Evolutionary conservation across 2,329 filamentous ascomycete species (phyloP), one percentile per base, ranked within the genome.

Genomic region (Colletotrichum chlorophyti): DNA sequence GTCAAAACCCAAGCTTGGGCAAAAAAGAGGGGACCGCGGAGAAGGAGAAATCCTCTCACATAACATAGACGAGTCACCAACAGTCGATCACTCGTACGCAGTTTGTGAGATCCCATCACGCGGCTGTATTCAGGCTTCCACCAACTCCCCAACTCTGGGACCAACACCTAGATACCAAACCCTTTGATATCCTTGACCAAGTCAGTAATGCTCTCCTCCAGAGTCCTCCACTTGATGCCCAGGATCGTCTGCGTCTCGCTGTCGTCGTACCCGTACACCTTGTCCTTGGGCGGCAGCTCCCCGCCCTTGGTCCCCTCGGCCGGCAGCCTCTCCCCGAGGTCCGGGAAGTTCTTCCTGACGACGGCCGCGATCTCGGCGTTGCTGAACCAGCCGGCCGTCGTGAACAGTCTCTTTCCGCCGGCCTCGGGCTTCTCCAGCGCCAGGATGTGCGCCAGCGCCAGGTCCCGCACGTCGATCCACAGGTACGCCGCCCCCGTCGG

Each of bases 121-220:
- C n/a, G n/a, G n/a, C n/a, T n/a, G n/a, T n/a, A n/a, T n/a, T n/a
- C n/a, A n/a, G n/a, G n/a, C n/a, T n/a, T n/a, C n/a, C n/a, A 12
- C 27, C 27, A 31, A 31, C 27, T 31, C 27, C 27, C 34, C 34
- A 17, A 37, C 11, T 37, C n/a, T n/a, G n/a, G n/a, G n/a, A n/a
- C n/a, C n/a, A n/a, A n/a, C 2, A 47, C 51, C 49, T 66, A 63
- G 6, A 73, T 49, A 1, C 70, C 70, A 8, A 72, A 58, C 1
- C 62, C 59, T 48, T 65, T 55, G 9, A 73, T 57, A 0, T 63
- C 66, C 49, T 69, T 69, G 15, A 90, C 80, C 6, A 86, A 81
- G 66, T 91, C 89, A 6, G 81, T 76, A 24, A 89, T 77, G 24
- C 77, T 82, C 72, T 87, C 78, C 70, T 91, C 87, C 29, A 91